Evolutionary conservation across 768 basidiomycete genomes (phyloP), one percentile per base, ranked within the genome.

Genomic region (Lyophyllum shimeji): DNA sequence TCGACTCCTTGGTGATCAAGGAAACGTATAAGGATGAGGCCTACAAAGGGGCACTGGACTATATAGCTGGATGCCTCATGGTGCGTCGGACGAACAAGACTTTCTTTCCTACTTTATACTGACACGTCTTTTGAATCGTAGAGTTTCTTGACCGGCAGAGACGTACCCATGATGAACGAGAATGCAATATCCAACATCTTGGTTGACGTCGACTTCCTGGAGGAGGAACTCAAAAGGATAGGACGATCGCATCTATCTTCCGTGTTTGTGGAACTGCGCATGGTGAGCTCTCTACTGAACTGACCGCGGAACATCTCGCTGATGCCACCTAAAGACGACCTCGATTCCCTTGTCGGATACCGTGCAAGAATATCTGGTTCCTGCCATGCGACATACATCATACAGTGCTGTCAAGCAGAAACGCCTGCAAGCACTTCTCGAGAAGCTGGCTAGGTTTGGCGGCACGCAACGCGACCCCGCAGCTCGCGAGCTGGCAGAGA

Each of bases 61-160:
- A 97, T 65, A 92, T 97, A 55, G 87, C 92, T 0, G 85, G 87
- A 54, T 91, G 87, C 56, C 75, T 98, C 27, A 91, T 95, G 87
- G 97, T 98, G 55, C 53, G 84, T 71, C 17, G 39, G 46, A 42
- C 9, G 23, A 46, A 21, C 25, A 25, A 7, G 33, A 47, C 17
- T 27, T 34, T 3, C 17, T 27, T 34, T 3, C 8, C 17, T 31
- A n/a, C 12, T 23, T 12, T 31, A 5, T 5, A n/a, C 51, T 46
- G 23, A 49, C 50, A 17, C 33, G 23, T 25, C 20, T 1, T 23
- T 6, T 39, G n/a, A n/a, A n/a, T n/a, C 29, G 43, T 60, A 95
- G 93, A 82, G 85, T 56, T 91, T 93, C 69, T 70, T 95, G 66
- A 82, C 84, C 20, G 90, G 91, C 9, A 80, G 86, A 3, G 87